These are phyloP conservation scores for Nidula niveotomentosa DNA, from an alignment of 1,284 basidiomycete species.

Conservation along the genomic window DNA sequence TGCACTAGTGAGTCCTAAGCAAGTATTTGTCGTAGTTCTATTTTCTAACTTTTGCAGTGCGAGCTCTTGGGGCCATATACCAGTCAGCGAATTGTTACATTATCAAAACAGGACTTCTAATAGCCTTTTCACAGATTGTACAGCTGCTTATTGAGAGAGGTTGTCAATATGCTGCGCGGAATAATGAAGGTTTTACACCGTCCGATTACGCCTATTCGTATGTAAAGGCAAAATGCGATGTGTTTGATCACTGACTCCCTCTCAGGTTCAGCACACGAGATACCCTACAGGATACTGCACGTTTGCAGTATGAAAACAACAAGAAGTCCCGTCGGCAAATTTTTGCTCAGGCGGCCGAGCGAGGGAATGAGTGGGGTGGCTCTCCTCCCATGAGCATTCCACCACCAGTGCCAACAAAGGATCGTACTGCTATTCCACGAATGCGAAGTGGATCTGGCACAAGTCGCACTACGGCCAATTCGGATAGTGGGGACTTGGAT, in stretches of 20 bases:
- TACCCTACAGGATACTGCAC: conserved; percentile 75
- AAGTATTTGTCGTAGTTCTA: conserved; percentile 1
- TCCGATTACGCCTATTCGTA: conserved; percentile 92
- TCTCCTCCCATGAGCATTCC: conserved; percentile 33
- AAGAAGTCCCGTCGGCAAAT: conserved; percentile 70
- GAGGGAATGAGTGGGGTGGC: conserved; percentile 59
- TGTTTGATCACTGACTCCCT: conserved; percentile 9
- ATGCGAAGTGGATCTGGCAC: conserved; percentile 80
- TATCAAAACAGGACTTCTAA: conserved; percentile 10
- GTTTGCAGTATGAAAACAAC: conserved; percentile 72
- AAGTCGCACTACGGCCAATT: conserved; percentile 71
- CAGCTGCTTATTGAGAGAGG: conserved; percentile 88
- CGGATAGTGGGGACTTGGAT: conserved; percentile 69
- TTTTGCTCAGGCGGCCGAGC: conserved; percentile 65
- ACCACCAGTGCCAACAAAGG: conserved; percentile 38
- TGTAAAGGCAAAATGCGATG: conserved; percentile 27
- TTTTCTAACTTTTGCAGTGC: conserved; percentile 47
- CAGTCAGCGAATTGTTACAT: conserved; percentile 44
- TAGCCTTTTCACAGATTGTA: conserved; percentile 55
- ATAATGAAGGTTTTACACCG: conserved; percentile 89
- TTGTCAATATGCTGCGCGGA: conserved; percentile 78
- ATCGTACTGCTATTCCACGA: conserved; percentile 41
- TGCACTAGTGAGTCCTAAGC: conserved; percentile 77
- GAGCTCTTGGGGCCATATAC: conserved; percentile 81
- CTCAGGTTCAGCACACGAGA: conserved; percentile 66